phyloP scores from a whole-genome alignment of 352 stramenopile species.

The Globisporangium splendens region DNA sequence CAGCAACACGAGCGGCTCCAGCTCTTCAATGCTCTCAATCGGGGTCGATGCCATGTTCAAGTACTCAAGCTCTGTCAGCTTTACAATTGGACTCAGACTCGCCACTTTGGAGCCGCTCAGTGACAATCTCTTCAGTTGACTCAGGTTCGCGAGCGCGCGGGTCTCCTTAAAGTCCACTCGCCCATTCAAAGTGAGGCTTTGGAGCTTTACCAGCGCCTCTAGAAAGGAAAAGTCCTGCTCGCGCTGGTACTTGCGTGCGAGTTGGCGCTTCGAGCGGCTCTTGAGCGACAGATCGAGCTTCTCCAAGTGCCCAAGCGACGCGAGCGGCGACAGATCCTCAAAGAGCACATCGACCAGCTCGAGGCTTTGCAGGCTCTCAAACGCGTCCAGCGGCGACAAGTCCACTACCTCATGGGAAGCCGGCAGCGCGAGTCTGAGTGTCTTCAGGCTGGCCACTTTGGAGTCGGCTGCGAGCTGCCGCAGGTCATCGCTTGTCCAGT shows the following conservation, averaged over 20 bases:
- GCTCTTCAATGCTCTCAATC: conserved; percentile 31
- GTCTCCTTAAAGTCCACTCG: conserved; percentile 63
- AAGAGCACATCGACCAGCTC: conserved; percentile 52
- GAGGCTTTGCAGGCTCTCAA: conserved; percentile 35
- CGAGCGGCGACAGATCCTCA: conserved; percentile 40
- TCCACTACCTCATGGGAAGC: conserved; percentile 36
- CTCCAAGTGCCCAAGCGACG: conserved; percentile 36
- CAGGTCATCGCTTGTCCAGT: conserved; percentile 39
- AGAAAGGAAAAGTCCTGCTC: conserved; percentile 51
- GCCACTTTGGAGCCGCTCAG: conserved; percentile 55
- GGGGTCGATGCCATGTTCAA: conserved; percentile 53
- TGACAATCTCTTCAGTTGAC: conserved; percentile 37
- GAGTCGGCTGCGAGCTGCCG: conserved; percentile 22
- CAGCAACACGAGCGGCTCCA: conserved; percentile 28
- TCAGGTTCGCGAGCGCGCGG: conserved; percentile 28
- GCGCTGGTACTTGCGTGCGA: conserved; percentile 32
- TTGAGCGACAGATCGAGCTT: conserved; percentile 48
- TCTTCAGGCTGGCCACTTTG: conserved; percentile 7
- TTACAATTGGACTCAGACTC: conserved; percentile 25
- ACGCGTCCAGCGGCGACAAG: conserved; percentile 33
- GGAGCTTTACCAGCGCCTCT: conserved; percentile 23
- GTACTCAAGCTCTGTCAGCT: conserved; percentile 31
- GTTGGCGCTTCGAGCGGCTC: conserved; percentile 39
- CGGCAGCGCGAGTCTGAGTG: conserved; percentile 33
- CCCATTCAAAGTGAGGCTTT: conserved; percentile 46